Evolutionary conservation across 1,139 yeast genomes (phyloP).

Genomic region (Taiozyma sp.): DNA sequence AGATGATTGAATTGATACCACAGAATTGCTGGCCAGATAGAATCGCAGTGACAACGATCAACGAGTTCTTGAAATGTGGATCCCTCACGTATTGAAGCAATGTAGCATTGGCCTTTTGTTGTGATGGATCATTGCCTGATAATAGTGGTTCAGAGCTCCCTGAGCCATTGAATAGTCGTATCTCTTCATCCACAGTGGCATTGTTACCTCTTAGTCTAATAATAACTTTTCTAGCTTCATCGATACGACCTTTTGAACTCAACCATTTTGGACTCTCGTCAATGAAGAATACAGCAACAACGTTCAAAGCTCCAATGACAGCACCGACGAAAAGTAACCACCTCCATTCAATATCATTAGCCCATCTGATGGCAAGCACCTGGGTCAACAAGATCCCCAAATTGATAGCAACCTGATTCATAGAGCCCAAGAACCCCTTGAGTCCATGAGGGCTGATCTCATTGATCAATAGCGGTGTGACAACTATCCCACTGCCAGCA

Average conservation of each 20-base stretch:
- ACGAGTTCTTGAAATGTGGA: constrained; percentile 49
- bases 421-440: constrained; percentile 77
- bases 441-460: constrained; percentile 67
- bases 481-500: constrained; percentile 83
- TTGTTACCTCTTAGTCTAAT: constrained; percentile 28
- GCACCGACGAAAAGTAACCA: constrained; percentile 55
- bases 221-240: constrained; percentile 33
- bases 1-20: constrained; percentile 87
- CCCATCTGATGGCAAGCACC: constrained; percentile 60
- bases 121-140: constrained; percentile 5
- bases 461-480: constrained; percentile 73
- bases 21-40: constrained; percentile 87
- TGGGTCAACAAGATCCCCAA: constrained; percentile 81
- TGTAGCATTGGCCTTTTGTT: constrained; percentile 11
- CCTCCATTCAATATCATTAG: constrained; percentile 69
- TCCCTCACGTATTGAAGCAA: constrained; percentile 42
- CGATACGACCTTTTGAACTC: constrained; percentile 29
- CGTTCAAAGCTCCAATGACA: constrained; percentile 44
- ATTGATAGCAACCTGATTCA: constrained; percentile 84
- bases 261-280: constrained; percentile 89
- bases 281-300: constrained; percentile 40
- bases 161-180: constrained; percentile 22
- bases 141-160: constrained; percentile 19
- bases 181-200: constrained; percentile 26
- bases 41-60: constrained; percentile 63